Evolutionary conservation across 805 yeast species (phyloP).

Genomic region (Zygosaccharomyces pseudorouxii): DNA sequence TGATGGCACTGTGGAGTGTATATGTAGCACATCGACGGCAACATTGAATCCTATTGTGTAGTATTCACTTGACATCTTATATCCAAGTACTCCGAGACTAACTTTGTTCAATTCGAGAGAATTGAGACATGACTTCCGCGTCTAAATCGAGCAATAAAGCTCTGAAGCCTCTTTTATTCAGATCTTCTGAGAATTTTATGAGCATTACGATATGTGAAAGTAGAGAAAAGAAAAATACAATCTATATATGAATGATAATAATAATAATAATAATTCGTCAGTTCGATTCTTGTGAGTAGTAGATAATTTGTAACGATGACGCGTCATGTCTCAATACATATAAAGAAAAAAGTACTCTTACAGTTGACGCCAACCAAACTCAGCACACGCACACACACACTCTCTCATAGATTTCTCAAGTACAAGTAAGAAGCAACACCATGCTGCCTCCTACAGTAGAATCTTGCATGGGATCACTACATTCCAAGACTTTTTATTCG

Average conservation of each 20-base stretch:
- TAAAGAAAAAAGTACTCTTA: neutral
- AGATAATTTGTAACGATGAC: neutral
- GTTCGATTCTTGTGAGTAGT: neutral
- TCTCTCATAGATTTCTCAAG: neutral
- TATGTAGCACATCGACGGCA: no score
- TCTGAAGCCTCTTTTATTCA: neutral
- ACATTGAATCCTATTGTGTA: neutral
- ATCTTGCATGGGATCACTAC: constrained; percentile 21
- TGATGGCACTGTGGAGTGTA: no score
- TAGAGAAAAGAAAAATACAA: neutral
- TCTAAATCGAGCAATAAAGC: neutral
- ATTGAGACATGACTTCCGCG: neutral
- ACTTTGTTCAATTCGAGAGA: neutral
- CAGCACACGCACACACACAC: no score
- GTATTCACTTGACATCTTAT: neutral
- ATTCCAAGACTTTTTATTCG: constrained; percentile 47
- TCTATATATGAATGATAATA: no score
- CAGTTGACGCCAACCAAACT: neutral
- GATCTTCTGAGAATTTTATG: neutral
- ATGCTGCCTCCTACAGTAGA: constrained; percentile 32
- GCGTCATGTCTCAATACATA: neutral
- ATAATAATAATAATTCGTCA: neutral
- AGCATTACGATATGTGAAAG: neutral
- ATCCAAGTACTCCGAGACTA: neutral
- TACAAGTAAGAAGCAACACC: neutral